A percentile compares a stretch with the other conserved stretches of the same genome.
These are phyloP conservation scores for Entomortierella lignicola DNA, from an alignment of 192 early-diverging fungal species.

Conservation along the genomic window DNA sequence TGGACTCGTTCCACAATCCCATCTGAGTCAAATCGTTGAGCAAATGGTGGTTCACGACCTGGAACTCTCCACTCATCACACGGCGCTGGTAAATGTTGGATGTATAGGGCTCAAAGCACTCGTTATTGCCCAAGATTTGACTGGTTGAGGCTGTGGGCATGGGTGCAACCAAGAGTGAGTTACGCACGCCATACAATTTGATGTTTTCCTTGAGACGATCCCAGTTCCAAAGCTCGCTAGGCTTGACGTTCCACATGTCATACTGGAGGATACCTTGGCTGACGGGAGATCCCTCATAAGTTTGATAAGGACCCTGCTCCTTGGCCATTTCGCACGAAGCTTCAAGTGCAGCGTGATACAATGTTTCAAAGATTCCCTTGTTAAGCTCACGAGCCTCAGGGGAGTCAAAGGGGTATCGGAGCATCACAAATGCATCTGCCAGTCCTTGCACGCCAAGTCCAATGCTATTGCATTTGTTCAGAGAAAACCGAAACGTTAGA, in stretches of 20 bases:
- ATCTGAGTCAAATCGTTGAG: conserved; percentile 92
- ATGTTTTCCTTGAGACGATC: conserved; percentile 79
- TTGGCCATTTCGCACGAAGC: conserved; percentile 91
- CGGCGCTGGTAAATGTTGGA: conserved; percentile 97
- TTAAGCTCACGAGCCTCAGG: conserved; percentile 85
- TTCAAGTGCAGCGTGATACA: conserved; percentile 93
- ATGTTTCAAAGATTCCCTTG: conserved; percentile 91
- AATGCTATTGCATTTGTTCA: conserved; percentile 8
- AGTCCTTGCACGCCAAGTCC: conserved; percentile 70
- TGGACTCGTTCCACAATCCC: conserved; percentile 91
- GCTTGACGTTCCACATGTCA: conserved; percentile 89
- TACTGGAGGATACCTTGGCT: conserved; percentile 89
- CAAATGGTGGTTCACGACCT: conserved; percentile 96
- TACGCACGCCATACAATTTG: conserved; percentile 85
- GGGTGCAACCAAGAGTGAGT: conserved; percentile 92
- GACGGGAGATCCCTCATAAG: conserved; percentile 87
- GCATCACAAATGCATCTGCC: conserved; percentile 93
- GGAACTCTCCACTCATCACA: conserved; percentile 96
- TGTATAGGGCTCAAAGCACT: conserved; percentile 93
- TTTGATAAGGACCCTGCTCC: conserved; percentile 80
- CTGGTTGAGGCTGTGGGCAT: conserved; percentile 97
- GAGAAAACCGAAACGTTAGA: too few relatives aligned
- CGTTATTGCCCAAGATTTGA: conserved; percentile 97
- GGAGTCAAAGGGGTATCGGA: conserved; percentile 94
- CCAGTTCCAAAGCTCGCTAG: conserved; percentile 92